Evolutionary conservation across 2,329 filamentous ascomycete genomes (phyloP).

Genomic region (Coniochaeta ligniaria): DNA sequence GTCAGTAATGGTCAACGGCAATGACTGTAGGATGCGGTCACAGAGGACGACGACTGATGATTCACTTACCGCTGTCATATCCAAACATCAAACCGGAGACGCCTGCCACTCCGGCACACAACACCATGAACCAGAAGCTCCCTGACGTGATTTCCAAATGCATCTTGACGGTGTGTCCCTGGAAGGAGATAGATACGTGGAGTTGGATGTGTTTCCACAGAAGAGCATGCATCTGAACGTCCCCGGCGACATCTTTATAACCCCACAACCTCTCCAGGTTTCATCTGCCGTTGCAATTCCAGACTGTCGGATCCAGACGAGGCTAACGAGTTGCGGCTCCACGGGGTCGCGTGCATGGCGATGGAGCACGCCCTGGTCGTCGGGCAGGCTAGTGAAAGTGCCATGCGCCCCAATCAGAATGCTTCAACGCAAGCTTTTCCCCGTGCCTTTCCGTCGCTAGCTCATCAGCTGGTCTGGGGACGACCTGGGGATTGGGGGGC

Average conservation of each 20-base stretch:
- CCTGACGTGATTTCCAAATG: background rate
- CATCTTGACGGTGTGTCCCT: background rate
- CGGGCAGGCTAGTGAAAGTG: background rate
- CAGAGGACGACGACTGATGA: background rate
- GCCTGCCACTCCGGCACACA: background rate
- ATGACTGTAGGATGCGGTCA: background rate
- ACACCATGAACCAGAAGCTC: constrained; percentile 1
- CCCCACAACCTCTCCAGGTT: background rate
- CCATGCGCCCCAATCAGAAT: background rate
- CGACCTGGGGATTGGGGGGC: background rate
- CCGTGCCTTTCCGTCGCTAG: background rate
- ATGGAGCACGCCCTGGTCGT: background rate
- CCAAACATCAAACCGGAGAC: constrained; percentile 1
- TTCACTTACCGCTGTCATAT: background rate
- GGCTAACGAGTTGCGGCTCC: background rate
- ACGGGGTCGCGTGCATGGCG: background rate
- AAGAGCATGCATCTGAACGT: background rate
- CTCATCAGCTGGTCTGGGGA: background rate
- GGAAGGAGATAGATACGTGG: background rate
- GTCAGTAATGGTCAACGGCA: background rate
- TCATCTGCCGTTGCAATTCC: background rate
- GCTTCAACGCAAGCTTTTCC: background rate
- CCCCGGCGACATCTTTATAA: background rate
- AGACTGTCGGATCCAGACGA: background rate
- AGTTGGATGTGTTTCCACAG: background rate